Evolutionary conservation across 179 eudicot species (phyloP), one percentile per base, ranked within the genome.

Genomic region (Sideroxylon spinosum): DNA sequence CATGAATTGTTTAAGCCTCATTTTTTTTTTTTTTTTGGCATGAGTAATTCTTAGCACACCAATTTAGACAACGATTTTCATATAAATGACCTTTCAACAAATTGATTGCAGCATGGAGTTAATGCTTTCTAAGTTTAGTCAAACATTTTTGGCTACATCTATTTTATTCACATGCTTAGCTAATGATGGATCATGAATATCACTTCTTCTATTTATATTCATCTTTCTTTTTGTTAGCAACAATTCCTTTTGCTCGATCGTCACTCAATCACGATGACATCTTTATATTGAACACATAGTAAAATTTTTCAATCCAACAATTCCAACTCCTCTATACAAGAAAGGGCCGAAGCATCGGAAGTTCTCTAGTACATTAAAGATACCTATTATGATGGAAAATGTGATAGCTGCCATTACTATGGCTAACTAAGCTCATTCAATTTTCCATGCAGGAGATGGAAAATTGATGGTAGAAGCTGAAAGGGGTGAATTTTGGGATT

Each of bases 281-380:
- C 44, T 37, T 37, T 37, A 37, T 37, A 37, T 3, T 37, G 3
- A n/a, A n/a, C n/a, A n/a, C n/a, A n/a, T n/a, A n/a, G n/a, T 48
- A 95, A 95, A 85, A 93, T 95, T 57, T 95, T 93, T 80, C 98
- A 93, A 81, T 93, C 93, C 77, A 95, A 88, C 80, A 97, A 98
- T 79, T 93, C 96, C 66, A 94, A 91, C 81, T 89, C 99, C 68
- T 88, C 87, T 56, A 93, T 95, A 82, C 99, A 95, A 91, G 99
- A 95, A 83, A 92, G 99, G 85, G 99, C 96, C 77, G 93, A 93
- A 85, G 94, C 99, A 63, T 83, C 94, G 64, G 97, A 95, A 86
- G 99, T 93, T 81, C 96, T 93, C 75, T 97, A 95, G 86, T 86
- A 92, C 82, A 84, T 95, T 46, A 93, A 92, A 88, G 99, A 95